A percentile compares a stretch with the other conserved stretches of the same genome.
Evolutionary conservation across 306 rosid genomes (phyloP).

Genomic region (Acacia crassicarpa): DNA sequence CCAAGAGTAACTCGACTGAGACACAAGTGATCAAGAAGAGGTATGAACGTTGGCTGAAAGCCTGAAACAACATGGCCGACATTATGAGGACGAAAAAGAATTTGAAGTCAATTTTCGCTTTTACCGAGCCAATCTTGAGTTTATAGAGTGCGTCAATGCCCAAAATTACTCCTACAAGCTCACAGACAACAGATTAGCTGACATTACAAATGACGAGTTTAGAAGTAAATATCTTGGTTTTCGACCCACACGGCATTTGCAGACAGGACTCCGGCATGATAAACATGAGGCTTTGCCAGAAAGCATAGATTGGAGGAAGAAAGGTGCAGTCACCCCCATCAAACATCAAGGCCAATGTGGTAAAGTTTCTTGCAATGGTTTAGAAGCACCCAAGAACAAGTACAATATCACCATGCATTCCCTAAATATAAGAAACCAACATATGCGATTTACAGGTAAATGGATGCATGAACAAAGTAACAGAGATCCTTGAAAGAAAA

Average conservation of each 20-base stretch:
- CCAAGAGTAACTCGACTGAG: conserved; percentile 18
- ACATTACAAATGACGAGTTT: conserved; percentile 64
- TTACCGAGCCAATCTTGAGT: conserved; percentile 53
- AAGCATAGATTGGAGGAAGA: conserved; percentile 69
- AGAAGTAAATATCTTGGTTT: conserved; percentile 43
- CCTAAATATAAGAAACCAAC: not conserved
- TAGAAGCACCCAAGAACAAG: not conserved
- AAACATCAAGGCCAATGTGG: conserved; percentile 82
- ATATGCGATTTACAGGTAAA: not conserved
- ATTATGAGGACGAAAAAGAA: conserved; percentile 48
- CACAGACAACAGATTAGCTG: conserved; percentile 64
- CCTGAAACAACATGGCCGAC: conserved; percentile 38
- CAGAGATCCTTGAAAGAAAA: not conserved
- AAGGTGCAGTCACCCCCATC: conserved; percentile 58
- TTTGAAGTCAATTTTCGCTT: conserved; percentile 50
- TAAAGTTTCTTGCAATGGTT: conserved; percentile 37
- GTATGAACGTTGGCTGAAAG: conserved; percentile 58
- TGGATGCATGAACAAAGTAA: not conserved
- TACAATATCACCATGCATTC: not conserved
- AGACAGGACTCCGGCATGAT: conserved; percentile 37
- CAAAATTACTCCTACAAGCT: conserved; percentile 59
- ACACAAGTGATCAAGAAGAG: conserved; percentile 40
- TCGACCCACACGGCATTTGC: not conserved
- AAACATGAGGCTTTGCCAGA: conserved; percentile 31
- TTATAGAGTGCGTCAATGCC: conserved; percentile 54